A percentile compares a stretch with the other conserved stretches of the same genome.
These are phyloP conservation scores for thale cress (Arabidopsis thaliana) DNA, from an alignment of 345 rosid genomes.

Conservation along the genomic window DNA sequence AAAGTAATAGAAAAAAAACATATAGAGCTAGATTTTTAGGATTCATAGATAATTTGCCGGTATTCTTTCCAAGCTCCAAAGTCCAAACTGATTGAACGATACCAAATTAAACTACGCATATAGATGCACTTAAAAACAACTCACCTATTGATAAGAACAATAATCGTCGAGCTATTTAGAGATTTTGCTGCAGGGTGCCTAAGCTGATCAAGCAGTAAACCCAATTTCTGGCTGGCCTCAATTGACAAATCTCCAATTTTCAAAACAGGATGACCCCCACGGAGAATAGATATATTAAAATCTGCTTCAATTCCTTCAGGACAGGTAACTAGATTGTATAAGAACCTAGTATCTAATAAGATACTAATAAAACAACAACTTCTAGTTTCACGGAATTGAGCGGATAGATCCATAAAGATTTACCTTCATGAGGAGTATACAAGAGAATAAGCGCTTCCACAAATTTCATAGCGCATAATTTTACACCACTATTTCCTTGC, in stretches of 20 bases:
- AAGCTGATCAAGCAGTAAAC: conserved; percentile 90
- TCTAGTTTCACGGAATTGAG: conserved; percentile 16
- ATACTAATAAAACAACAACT: conserved; percentile 9
- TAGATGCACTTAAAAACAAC: conserved; percentile 31
- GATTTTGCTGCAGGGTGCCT: conserved; percentile 81
- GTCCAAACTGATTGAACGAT: conserved; percentile 16
- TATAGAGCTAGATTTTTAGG: conserved; percentile 3
- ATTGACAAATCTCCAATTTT: conserved; percentile 84
- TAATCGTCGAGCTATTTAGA: conserved; percentile 63
- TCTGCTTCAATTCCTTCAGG: conserved; percentile 60
- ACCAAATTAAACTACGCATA: conserved; percentile 16
- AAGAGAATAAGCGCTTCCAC: conserved; percentile 88
- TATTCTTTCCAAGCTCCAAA: conserved; percentile 2
- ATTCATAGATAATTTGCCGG: conserved; percentile 10
- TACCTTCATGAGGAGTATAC: conserved; percentile 85
- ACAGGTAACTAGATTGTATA: conserved; percentile 36
- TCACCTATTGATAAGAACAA: conserved; percentile 81
- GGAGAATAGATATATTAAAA: conserved; percentile 85
- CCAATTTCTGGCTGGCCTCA: conserved; percentile 87
- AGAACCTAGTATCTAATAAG: conserved; percentile 30
- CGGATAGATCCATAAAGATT: conserved; percentile 15
- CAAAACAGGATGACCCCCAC: conserved; percentile 85
- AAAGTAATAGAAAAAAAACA: not conserved
- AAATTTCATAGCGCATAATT: conserved; percentile 80
- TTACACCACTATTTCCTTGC: conserved; percentile 85